Base-by-base conservation (phyloP, 2,329 filamentous ascomycete species). In the Diaporthe batatas region DNA sequence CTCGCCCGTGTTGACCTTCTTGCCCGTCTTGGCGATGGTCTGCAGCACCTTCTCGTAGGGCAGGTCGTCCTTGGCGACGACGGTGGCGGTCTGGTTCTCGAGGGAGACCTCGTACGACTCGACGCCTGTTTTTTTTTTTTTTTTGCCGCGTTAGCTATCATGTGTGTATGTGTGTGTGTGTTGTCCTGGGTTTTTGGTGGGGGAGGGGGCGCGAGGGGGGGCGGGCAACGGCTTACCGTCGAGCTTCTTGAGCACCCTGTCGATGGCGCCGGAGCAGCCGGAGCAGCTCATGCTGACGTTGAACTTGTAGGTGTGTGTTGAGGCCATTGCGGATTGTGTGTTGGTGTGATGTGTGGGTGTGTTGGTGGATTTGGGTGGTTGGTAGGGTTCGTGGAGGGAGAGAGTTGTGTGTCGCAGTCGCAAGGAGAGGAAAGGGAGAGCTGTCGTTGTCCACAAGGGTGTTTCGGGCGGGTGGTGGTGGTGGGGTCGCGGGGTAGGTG, bases 11-110 rank as follows among this genome's bases (percentile, higher is more conserved):
- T 93, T 97, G 81, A 98, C 91, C 80, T 92, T 93, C 90, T 98
- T 98, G 80, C 95, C 95, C 16, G 95, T 98, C 91, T 98, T 98
- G 88, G 93, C 91, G 83, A 98, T 98, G 82, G 94, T 97, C 81
- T 89, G 88, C 74, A 97, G 90, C 73, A 98, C 62, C 64, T 91
- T 94, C 76, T 94, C 91, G 86, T 96, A 98, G 73, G 89, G 86
- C 75, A 97, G 88, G 71, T 84, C 86, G 5, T 90, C 86, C 76
- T 91, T 89, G 76, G 95, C 91, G 77, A 92, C 86, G 77, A 98
- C 90, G 77, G 91, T 91, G 76, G 94, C 96, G 75, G 90, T 94
- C 83, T 98, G 95, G 77, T 87, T 91, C 76, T 97, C 94, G 80
- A 98, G 94, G 72, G 91, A 94, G 76, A 98, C 94, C 71, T 95